Conservation (phyloP, 805 yeast species). For the Kluyveromyces nonfermentans region DNA sequence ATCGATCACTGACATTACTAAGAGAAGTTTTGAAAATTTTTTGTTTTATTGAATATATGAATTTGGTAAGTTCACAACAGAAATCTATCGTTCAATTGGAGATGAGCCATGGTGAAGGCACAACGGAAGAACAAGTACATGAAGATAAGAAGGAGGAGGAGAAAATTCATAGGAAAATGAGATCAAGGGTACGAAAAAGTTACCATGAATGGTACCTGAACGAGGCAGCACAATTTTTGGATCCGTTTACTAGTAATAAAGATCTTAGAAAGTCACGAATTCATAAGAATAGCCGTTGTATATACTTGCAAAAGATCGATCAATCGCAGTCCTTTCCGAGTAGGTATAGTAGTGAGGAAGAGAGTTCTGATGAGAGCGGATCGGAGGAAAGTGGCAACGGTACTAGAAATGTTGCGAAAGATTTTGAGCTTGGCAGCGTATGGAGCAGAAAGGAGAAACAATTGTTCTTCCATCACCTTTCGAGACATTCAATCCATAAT, state of each 20-base stretch:
- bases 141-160: neutral
- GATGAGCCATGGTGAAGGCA: neutral
- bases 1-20: neutral
- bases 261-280: slow-evolving; percentile 13
- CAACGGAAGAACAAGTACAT: neutral
- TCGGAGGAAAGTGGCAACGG: slow-evolving; percentile 5
- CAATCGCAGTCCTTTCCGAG: neutral
- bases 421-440: slow-evolving; percentile 13
- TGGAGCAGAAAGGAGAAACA: slow-evolving; percentile 25
- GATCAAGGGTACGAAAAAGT: neutral
- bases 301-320: slow-evolving; percentile 4
- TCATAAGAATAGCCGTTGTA: slow-evolving; percentile 12
- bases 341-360: slow-evolving; percentile 1
- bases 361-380: slow-evolving; percentile 7
- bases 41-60: neutral
- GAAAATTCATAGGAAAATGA: neutral
- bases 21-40: neutral
- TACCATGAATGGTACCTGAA: slow-evolving; percentile 14
- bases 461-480: slow-evolving; percentile 22
- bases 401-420: neutral
- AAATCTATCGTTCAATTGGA: neutral
- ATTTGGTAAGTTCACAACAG: neutral
- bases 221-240: slow-evolving; percentile 15
- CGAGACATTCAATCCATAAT: slow-evolving; percentile 25
- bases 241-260: slow-evolving; percentile 9